phyloP scores from a whole-genome alignment of 2,329 filamentous ascomycete genomes.

The Fusarium xylarioides region DNA sequence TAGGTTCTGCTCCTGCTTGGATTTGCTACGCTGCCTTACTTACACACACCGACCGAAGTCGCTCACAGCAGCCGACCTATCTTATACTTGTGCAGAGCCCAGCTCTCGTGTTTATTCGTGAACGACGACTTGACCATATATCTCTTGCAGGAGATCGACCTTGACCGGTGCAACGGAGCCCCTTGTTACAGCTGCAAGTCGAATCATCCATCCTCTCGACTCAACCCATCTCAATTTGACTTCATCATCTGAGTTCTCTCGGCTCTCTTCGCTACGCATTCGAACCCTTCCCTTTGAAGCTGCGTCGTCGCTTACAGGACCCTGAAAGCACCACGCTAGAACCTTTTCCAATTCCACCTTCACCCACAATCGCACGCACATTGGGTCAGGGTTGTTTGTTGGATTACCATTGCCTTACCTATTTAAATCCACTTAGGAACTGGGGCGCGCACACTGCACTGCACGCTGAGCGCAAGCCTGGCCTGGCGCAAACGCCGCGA shows the following conservation, averaged over 20 bases:
- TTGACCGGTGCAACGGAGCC: slow-evolving; percentile 35
- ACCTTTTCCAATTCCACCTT: slow-evolving; percentile 41
- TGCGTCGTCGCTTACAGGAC: slow-evolving; percentile 13
- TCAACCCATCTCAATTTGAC: slow-evolving; percentile 5
- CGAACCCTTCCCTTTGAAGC: background rate
- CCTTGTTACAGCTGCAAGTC: slow-evolving; percentile 22
- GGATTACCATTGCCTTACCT: slow-evolving; percentile 32
- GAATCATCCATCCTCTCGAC: slow-evolving; percentile 1
- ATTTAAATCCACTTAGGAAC: slow-evolving; percentile 39
- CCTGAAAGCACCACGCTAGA: slow-evolving; percentile 33
- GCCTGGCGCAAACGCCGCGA: slow-evolving; percentile 42
- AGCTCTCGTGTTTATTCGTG: slow-evolving; percentile 16
- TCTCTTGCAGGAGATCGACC: slow-evolving; percentile 37
- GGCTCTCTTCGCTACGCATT: slow-evolving; percentile 7
- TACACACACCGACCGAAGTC: slow-evolving; percentile 38
- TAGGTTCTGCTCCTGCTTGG: slow-evolving; percentile 16
- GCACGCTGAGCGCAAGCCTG: slow-evolving; percentile 14
- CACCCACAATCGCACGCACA: slow-evolving; percentile 40
- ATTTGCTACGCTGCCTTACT: slow-evolving; percentile 13
- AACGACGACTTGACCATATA: slow-evolving; percentile 22
- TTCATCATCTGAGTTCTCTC: slow-evolving; percentile 5
- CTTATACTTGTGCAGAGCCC: slow-evolving; percentile 25
- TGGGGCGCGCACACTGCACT: slow-evolving; percentile 33
- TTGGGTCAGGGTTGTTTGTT: slow-evolving; percentile 32
- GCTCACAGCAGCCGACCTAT: slow-evolving; percentile 7